phyloP scores from a whole-genome alignment of 805 yeast species.

The Candida quercuum region DNA sequence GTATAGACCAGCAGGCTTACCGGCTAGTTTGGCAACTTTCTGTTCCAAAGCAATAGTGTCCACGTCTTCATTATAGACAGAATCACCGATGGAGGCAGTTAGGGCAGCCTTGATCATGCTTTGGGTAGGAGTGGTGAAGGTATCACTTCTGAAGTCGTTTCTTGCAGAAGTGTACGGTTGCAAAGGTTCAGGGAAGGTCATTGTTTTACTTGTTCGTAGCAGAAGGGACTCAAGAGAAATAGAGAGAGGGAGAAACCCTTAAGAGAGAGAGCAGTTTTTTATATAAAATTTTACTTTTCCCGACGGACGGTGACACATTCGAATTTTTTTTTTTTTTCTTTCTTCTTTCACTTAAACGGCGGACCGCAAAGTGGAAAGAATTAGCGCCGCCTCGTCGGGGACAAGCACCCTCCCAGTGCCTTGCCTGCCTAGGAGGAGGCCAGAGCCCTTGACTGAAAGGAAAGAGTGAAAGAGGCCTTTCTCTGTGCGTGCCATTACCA shows the following conservation, averaged over 20 bases:
- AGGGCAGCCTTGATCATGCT: slow-evolving; percentile 63
- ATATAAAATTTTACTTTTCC: too few relatives aligned
- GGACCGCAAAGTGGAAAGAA: not conserved
- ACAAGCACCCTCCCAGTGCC: too few relatives aligned
- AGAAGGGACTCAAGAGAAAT: not conserved
- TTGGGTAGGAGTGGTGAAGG: slow-evolving; percentile 83
- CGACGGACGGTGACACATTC: not conserved
- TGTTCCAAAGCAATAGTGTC: slow-evolving; percentile 62
- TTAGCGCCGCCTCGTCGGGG: not conserved
- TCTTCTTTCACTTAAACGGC: not conserved
- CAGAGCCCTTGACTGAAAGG: too few relatives aligned
- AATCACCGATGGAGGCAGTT: slow-evolving; percentile 68
- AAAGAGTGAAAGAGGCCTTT: too few relatives aligned
- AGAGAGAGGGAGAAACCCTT: not conserved
- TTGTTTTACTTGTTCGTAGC: too few relatives aligned
- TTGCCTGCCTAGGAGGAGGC: too few relatives aligned
- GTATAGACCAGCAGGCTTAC: slow-evolving; percentile 75
- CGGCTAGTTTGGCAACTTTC: slow-evolving; percentile 62
- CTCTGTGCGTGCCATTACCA: too few relatives aligned
- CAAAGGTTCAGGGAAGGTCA: slow-evolving; percentile 29
- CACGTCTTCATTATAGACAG: slow-evolving; percentile 80
- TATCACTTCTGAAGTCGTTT: slow-evolving; percentile 71
- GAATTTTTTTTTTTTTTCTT: not conserved
- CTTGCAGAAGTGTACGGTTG: slow-evolving; percentile 48
- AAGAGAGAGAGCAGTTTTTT: not conserved